Evolutionary conservation across 2,329 filamentous ascomycete species (phyloP), one percentile per base, ranked within the genome.

Genomic region (Colletotrichum gloeosporioides): DNA sequence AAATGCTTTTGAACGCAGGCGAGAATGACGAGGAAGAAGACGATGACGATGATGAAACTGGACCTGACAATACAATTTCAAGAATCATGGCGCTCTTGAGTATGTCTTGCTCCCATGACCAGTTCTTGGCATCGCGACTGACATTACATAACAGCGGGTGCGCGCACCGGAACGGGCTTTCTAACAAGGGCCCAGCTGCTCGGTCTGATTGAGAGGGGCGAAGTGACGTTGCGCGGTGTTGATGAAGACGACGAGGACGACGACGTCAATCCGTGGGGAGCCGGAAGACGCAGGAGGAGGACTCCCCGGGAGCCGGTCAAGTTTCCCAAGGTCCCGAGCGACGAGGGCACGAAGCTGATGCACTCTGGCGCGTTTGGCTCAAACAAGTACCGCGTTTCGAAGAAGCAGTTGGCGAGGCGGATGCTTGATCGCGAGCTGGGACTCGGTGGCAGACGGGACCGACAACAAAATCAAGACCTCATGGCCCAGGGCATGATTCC

Each of bases 291-390:
- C 63, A 87, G 89, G 69, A 82, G 85, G 25, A 81, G 82, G 13
- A 78, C 78, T 2, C 80, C 80, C 10, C 13, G 61, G 25, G 89
- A 92, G 74, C 89, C 89, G 3, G 84, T 92, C 77, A 86, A 91
- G 61, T 96, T 96, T 76, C 95, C 96, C n/a, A 94, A 94, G 80
- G 92, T 98, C 0, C 96, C 96, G 0, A 98, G 93, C 80, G 92
- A 94, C 13, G 89, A 92, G 77, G 96, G 97, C 9, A 88, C 85
- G 65, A 91, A 93, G 79, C 87, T 99, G 77, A 98, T 99, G 96
- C 89, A 92, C 53, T 94, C 93, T 34, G 96, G 96, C 2, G 88
- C 88, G 4, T 99, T 98, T 85, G 96, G 96, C 39, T 88, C 89
- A 22, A 94, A 92, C 73, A 90, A 93, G 61, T 87, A 87, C 79